Base-by-base conservation (phyloP, 2,329 filamentous ascomycete species). In the Hypoxylon sp. region DNA sequence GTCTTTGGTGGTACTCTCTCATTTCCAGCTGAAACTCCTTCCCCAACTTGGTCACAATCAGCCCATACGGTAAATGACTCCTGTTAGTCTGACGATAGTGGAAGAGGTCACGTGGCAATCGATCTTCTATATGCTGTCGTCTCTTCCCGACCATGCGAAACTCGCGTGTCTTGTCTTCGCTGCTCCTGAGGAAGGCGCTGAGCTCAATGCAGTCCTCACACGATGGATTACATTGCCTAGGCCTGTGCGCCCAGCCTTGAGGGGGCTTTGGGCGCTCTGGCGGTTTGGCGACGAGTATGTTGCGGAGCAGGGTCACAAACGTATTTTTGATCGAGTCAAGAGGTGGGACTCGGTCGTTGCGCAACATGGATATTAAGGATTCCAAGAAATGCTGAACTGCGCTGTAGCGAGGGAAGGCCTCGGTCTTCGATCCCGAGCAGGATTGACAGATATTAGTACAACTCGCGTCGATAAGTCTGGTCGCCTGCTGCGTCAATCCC, bases 1-100 rank as follows among this genome's bases (percentile, higher is more conserved):
- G 30, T 1, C 12, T n/a, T 11, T 3, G 1, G 9, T 50, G 5
- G 50, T 62, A 64, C 1, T 54, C 18, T 9, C 33, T 6, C 46
- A 62, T 52, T 2, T 60, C 57, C 11, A 53, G n/a, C n/a, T 48
- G 16, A 26, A 32, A 60, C 40, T 67, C 57, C 1, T 26, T 60
- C 6, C 53, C 49, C 2, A 53, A 28, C 50, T 69, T 69, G 7
- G 32, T 62, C 9, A 69, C 45, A 11, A 60, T 14, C 12, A 69
- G 33, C 3, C 1, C 42, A 2, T 51, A 12, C 11, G 49, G 38
- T 2, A 14, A 2, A 4, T 18, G 9, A 6, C 22, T 9, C 33
- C 9, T 40, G 2, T 32, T n/a, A 9, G 44, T 54, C 1, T 14
- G 12, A n/a, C 40, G 50, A 4, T 12, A 24, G 49, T 12, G 30